Evolutionary conservation across 1,284 basidiomycete genomes (phyloP).

Genomic region (Pulveroboletus sp.): DNA sequence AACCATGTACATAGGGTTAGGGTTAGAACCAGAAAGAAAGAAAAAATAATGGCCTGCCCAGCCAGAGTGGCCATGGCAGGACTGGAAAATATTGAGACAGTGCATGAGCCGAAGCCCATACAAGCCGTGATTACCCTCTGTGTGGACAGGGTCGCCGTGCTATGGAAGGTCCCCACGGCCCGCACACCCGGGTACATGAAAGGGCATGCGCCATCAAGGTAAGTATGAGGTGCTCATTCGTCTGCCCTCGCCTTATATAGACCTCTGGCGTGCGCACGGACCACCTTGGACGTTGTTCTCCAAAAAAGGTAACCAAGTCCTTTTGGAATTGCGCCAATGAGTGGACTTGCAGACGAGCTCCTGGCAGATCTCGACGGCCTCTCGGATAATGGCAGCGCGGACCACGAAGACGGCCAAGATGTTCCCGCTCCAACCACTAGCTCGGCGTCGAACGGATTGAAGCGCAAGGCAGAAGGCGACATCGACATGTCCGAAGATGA

Average conservation of each 20-base stretch:
- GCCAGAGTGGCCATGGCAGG: constrained; percentile 38
- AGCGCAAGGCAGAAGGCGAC: constrained; percentile 61
- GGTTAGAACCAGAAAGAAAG: too few relatives aligned
- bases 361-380: constrained; percentile 84
- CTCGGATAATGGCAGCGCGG: constrained; percentile 63
- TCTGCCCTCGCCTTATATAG: constrained; percentile 22
- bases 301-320: constrained; percentile 12
- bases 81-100: constrained; percentile 37
- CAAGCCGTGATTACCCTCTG: constrained; percentile 36
- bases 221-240: constrained; percentile 28
- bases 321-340: constrained; percentile 46
- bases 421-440: constrained; percentile 31
- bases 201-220: constrained; percentile 39
- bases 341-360: constrained; percentile 83
- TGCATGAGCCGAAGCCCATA: constrained; percentile 41
- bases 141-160: constrained; percentile 50
- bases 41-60: constrained; percentile 31
- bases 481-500: constrained; percentile 54
- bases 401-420: constrained; percentile 50
- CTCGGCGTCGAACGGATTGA: constrained; percentile 46
- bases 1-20: too few relatives aligned
- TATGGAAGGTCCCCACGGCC: constrained; percentile 48
- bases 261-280: constrained; percentile 19
- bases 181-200: constrained; percentile 45
- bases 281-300: constrained; percentile 13